Evolutionary conservation across 495 filamentous ascomycete species (phyloP), one percentile per base, ranked within the genome.

Genomic region (Cercophora samala): DNA sequence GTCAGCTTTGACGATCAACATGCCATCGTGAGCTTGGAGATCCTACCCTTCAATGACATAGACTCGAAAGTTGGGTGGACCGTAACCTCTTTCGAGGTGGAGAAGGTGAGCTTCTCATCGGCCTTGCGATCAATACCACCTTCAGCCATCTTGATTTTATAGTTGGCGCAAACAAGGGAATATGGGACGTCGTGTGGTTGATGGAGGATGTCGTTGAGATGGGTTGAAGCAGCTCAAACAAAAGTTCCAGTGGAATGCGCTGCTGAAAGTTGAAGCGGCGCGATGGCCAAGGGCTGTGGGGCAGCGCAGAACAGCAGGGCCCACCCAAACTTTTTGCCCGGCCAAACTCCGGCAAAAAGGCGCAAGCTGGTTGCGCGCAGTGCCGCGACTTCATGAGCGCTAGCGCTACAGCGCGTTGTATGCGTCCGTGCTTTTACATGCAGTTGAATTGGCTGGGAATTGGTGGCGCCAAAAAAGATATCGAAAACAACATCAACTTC

Each of bases 21-120:
- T 19, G 53, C 51, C 52, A 32, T 63, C 53, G 55, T 66, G 15
- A 60, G 19, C 53, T 59, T 54, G 42, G 4, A 23, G 23, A 58
- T 19, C 75, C 58, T 73, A 81, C 83, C 86, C 78, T 99, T 99
- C 77, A 99, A 78, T 4, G 76, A 79, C 78, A 83, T 84, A 29
- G 80, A 77, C 80, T 83, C 84, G 74, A 85, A 86, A 32, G 84
- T 86, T 65, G 84, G 84, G 71, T 82, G 79, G n/a, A 97, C 93
- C 13, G 87, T 92, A 61, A 99, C 94, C 86, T 99, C 96, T 80
- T 96, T 97, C 68, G 93, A 97, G 78, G 95, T 99, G 67, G 87
- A 87, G 83, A 99, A 99, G 83, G 98, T 95, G 85, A 97, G 96
- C 77, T 90, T 89, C 87, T 96, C 93, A 80, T 98, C 95, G 42